Evolutionary conservation across 106 monocot species (phyloP), one percentile per base, ranked within the genome.

Genomic region (Dendrobium catenatum): DNA sequence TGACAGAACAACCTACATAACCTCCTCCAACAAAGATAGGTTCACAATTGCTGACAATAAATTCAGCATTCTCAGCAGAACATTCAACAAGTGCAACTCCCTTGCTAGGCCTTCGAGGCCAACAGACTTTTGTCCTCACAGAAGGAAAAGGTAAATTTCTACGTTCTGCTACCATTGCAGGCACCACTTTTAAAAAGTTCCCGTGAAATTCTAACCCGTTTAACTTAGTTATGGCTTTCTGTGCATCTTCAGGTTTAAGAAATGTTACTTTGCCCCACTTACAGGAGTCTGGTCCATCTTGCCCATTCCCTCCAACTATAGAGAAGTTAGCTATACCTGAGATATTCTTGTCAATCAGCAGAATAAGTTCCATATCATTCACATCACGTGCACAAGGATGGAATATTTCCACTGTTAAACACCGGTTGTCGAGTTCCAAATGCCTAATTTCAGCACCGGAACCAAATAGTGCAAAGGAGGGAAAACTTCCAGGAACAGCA

Each of bases 371-470:
- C 81, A 87, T 91, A 3, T 95, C 95, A 78, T 86, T 81, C 41
- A 95, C 9, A 26, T 79, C 44, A 81, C 72, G 37, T 77, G 87
- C 89, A 81, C 81, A 79, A 73, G 80, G 88, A 90, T 95, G 95
- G 33, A 79, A 89, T 75, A 99, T 81, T 79, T 95, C 95, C 9
- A 93, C 88, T 16, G 93, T 84, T 42, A 99, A 80, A 82, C 75
- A 88, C 51, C 89, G 84, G n/a, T 88, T 91, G 4, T 86, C 86
- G 33, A 99, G 91, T 80, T 99, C 99, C 40, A 99, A 89, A 88
- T 99, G 95, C 82, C 89, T 95, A 80, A 99, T 99, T 84, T 87
- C 88, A 81, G 87, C 99, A 88, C 99, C 99, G n/a, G 93, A 83
- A 13, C 99, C 99, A 81, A 95, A 90, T 42, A 99, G 76, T 47